Evolutionary conservation across 2,329 filamentous ascomycete genomes (phyloP).

Genomic region (Shiraia bambusicola): DNA sequence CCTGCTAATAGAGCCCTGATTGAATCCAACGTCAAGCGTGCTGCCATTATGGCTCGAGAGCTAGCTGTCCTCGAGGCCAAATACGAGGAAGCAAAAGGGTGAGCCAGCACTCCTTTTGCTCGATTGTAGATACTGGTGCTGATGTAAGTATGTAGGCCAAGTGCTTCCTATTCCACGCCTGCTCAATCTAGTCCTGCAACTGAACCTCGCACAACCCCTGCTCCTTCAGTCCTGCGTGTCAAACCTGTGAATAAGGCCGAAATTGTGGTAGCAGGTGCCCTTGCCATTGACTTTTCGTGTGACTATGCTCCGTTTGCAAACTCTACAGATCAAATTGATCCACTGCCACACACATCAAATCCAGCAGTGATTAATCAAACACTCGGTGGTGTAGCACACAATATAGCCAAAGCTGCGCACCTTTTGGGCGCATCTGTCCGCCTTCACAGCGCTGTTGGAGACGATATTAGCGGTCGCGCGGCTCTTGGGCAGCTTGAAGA

Average conservation of each 20-base stretch:
- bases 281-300: constrained; percentile 85
- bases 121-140: constrained; percentile 32
- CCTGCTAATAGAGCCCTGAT: constrained; percentile 72
- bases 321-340: constrained; percentile 42
- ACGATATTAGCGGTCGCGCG: constrained; percentile 75
- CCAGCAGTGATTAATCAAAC: constrained; percentile 77
- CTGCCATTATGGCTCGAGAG: constrained; percentile 65
- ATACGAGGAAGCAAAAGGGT: constrained; percentile 38
- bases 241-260: constrained; percentile 44
- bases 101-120: constrained; percentile 39
- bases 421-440: constrained; percentile 65
- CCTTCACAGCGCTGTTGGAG: constrained; percentile 77
- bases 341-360: constrained; percentile 78
- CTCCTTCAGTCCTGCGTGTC: constrained; percentile 3
- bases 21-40: constrained; percentile 65
- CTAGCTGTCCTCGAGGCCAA: constrained; percentile 56
- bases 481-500: constrained; percentile 66
- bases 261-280: constrained; percentile 85
- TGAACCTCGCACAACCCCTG: constrained; percentile 11
- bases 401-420: constrained; percentile 83
- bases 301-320: constrained; percentile 62
- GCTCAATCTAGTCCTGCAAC: constrained; percentile 19
- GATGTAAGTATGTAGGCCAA: constrained; percentile 43
- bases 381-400: constrained; percentile 88
- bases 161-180: constrained; percentile 25